Conservation (phyloP, 2,329 filamentous ascomycete genomes). For the Trichoderma harzianum region DNA sequence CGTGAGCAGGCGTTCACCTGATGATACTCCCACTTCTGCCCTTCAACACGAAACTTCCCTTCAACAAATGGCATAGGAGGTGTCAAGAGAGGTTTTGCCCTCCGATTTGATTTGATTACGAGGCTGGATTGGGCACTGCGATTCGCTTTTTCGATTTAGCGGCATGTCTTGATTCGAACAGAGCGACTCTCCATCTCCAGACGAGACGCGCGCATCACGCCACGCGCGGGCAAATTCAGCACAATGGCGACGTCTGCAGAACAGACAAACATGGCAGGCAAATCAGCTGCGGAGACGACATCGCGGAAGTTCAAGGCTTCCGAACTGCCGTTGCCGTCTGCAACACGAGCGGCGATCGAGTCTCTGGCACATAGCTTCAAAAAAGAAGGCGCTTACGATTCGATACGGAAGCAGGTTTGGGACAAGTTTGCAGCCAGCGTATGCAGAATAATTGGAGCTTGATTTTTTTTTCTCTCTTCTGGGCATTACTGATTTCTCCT, state of each 20-base stretch:
- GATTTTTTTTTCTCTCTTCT: background rate
- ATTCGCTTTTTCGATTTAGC: background rate
- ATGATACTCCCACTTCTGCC: slow-evolving; percentile 7
- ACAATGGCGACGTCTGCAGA: slow-evolving; percentile 29
- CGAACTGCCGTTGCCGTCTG: slow-evolving; percentile 69
- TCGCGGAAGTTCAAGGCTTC: slow-evolving; percentile 64
- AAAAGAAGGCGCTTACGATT: slow-evolving; percentile 81
- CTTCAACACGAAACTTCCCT: background rate
- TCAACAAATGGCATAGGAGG: background rate
- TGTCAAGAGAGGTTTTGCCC: background rate
- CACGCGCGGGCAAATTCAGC: slow-evolving; percentile 3
- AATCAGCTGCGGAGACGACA: slow-evolving; percentile 18
- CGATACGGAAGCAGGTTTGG: slow-evolving; percentile 72
- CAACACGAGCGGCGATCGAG: slow-evolving; percentile 72
- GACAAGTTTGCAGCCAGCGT: slow-evolving; percentile 70
- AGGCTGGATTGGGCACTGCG: background rate
- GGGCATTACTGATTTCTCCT: background rate
- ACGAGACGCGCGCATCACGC: slow-evolving; percentile 13
- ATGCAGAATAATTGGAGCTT: slow-evolving; percentile 29
- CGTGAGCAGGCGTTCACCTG: slow-evolving; percentile 18
- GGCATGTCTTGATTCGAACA: slow-evolving; percentile 7
- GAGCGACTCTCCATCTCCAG: background rate
- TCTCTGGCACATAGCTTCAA: slow-evolving; percentile 76
- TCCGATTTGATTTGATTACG: background rate
- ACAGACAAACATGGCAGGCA: slow-evolving; percentile 22